Evolutionary conservation across 495 filamentous ascomycete species (phyloP), one percentile per base, ranked within the genome.

Genomic region (Cairneyella variabilis): DNA sequence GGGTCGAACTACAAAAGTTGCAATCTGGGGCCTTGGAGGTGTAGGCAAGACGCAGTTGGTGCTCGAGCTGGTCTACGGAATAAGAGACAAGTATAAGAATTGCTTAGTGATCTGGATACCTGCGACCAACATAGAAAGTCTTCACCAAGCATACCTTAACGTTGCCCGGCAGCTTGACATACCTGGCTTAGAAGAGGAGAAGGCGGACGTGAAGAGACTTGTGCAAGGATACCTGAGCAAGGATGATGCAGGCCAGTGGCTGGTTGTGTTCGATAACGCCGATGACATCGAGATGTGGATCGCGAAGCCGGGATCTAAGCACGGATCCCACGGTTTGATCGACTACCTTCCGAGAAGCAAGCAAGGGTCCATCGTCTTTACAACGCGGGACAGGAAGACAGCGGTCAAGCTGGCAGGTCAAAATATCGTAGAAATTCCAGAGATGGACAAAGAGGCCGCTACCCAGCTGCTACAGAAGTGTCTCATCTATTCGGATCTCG

Each of bases 381-480:
- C 54, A 7, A 57, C 54, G 7, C 47, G 54, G 10, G 48, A 57
- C 30, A 41, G 39, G 12, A 46, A 47, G 20, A 37, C 22, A 5
- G 54, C 26, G 7, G 27, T 46, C 17, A 52, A 52, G n/a, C 40
- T 51, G 7, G 47, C 54, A 12, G 7, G 25, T 11, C 6, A 45
- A 5, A 37, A 62, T 41, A 27, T 62, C 6, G 48, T 69, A 20
- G 48, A 61, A 26, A 59, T 76, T 14, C 26, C 51, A 22, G 63
- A 62, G 39, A 72, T 77, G 67, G 60, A 61, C 46, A 44, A 63
- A 4, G 34, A 36, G 9, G 67, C 66, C 16, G 58, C 66, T 3
- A 36, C 3, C 22, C 26, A 52, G 16, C 20, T 57, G n/a, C 47
- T 57, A 8, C 38, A 26, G 16, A 56, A 50, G 23, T 32, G 6